Evolutionary conservation across 1,284 basidiomycete genomes (phyloP), one percentile per base, ranked within the genome.

Genomic region (Veloporphyrellus conicus): DNA sequence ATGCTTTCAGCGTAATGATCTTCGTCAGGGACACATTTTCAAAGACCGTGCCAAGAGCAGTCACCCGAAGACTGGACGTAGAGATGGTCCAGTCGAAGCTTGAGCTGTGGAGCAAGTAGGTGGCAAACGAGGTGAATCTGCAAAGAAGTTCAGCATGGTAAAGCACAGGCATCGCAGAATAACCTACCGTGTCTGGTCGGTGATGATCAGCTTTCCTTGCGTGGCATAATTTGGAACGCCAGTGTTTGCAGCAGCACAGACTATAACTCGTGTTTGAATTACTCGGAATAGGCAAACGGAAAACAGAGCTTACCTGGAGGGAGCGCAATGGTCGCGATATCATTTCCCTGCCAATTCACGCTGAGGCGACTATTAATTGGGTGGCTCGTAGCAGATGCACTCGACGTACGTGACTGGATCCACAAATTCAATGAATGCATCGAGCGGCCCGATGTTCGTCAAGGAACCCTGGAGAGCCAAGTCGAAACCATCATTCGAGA

Each of bases 21-120:
- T 90, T 89, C 41, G 71, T 74, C 45, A 90, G 71, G 0, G 73
- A 71, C 23, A 89, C 78, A 42, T 79, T 74, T 54, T 83, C 79
- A 57, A 89, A 89, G 54, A 80, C 76, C 27, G 83, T 87, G 12
- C 81, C 81, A 1, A 89, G 72, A 4, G 87, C 83, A 3, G 73
- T 77, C 12, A 90, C 69, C 29, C 79, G 76, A 41, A 90, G 73
- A 31, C 71, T 77, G 32, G 74, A 54, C 0, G 84, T 84, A 15
- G 79, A 81, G 41, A 90, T 81, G 3, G 75, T 82, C 87, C 87
- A 90, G 9, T 76, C 74, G 59, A 90, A 90, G 46, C 65, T 70
- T 11, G 76, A 73, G 51, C 81, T 82, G 58, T 87, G 82, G 35
- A 89, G 68, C 49, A 89, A 65, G 66, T 74, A 83, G 2, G 74